Evolutionary conservation across 768 basidiomycete species (phyloP).

Genomic region (Amanita rubescens): DNA sequence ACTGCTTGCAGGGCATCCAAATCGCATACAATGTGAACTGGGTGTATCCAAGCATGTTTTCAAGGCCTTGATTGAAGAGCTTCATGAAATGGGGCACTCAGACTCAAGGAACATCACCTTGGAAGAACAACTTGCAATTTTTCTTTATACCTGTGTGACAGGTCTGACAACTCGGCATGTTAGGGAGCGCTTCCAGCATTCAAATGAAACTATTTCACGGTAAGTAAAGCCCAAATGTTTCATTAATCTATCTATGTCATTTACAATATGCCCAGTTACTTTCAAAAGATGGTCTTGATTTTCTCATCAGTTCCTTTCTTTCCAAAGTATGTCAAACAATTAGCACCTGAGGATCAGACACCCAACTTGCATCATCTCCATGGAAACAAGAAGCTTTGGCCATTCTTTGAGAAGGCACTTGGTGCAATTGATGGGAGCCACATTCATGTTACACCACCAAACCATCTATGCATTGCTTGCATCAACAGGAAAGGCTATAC

Average conservation of each 20-base stretch:
- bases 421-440: constrained; percentile 13
- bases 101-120: constrained; percentile 2
- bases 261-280: neutral
- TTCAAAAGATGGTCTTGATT: neutral
- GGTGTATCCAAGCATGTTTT: neutral
- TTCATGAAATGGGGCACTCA: neutral
- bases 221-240: constrained; percentile 12
- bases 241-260: neutral
- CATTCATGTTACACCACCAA: constrained; percentile 4
- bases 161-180: constrained; percentile 15
- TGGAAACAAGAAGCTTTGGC: constrained; percentile 17
- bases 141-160: constrained; percentile 18
- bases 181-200: constrained; percentile 21
- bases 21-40: neutral
- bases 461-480: neutral
- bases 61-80: neutral
- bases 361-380: neutral
- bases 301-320: constrained; percentile 13
- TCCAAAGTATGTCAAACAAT: constrained; percentile 10
- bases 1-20: neutral
- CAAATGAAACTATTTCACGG: constrained; percentile 24
- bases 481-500: constrained; percentile 15
- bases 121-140: constrained; percentile 19
- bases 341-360: neutral
- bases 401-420: constrained; percentile 18